phyloP scores from a whole-genome alignment of 2,329 filamentous ascomycete species.

The Cladophialophora exuberans region DNA sequence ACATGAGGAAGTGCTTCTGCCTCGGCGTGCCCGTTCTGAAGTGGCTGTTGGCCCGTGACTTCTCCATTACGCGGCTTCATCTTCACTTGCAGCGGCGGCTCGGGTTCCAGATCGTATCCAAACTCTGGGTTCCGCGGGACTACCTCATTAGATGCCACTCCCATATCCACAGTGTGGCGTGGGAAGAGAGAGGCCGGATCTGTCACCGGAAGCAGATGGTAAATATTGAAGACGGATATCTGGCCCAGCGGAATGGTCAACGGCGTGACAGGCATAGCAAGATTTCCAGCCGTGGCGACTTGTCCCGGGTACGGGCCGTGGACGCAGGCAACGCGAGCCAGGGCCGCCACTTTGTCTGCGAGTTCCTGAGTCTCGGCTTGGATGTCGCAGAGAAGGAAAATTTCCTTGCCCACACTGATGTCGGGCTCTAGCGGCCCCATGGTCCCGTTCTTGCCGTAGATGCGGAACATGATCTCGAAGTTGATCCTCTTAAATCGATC shows the following conservation, averaged over 20 bases:
- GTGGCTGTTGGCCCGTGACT: too few relatives aligned
- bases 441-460: conserved; percentile 53
- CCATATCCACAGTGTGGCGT: too few relatives aligned
- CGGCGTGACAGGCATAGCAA: conserved; percentile 43
- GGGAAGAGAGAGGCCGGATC: conserved; percentile 25
- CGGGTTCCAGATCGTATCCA: neutral
- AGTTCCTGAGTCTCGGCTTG: conserved; percentile 51
- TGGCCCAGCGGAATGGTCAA: conserved; percentile 44
- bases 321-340: conserved; percentile 46
- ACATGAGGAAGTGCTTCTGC: neutral
- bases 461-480: conserved; percentile 44
- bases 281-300: conserved; percentile 57
- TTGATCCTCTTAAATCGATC: conserved; percentile 36
- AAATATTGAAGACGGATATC: conserved; percentile 51
- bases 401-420: conserved; percentile 24
- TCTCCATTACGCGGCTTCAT: too few relatives aligned
- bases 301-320: conserved; percentile 56
- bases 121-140: conserved; percentile 16
- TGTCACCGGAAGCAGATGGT: conserved; percentile 53
- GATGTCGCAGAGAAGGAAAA: conserved; percentile 54
- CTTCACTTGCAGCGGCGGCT: neutral
- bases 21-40: too few relatives aligned
- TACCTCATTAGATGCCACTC: too few relatives aligned
- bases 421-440: conserved; percentile 40
- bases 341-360: conserved; percentile 49